These are phyloP conservation scores for Nakazawaea laoshanensis DNA, from an alignment of 805 yeast species.

Conservation along the genomic window DNA sequence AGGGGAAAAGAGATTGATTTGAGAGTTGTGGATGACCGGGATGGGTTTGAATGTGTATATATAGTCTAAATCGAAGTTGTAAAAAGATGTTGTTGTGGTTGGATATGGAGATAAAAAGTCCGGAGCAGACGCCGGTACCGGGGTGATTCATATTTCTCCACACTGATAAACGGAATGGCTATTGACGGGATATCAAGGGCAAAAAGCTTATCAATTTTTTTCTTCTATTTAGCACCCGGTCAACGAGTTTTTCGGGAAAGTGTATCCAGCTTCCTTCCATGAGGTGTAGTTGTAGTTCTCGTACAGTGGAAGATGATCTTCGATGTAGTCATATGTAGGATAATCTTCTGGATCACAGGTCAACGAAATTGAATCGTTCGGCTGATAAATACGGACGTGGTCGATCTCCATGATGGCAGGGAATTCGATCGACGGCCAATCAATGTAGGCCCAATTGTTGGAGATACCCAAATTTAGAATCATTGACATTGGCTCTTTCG, in stretches of 20 bases:
- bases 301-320: slow-evolving; percentile 30
- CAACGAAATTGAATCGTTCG: slow-evolving; percentile 27
- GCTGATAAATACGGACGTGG: slow-evolving; percentile 42
- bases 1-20: no score
- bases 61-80: no score
- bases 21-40: no score
- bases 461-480: slow-evolving; percentile 41
- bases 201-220: no score
- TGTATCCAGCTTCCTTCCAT: slow-evolving; percentile 36
- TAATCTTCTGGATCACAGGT: slow-evolving; percentile 40
- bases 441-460: slow-evolving; percentile 41
- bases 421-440: slow-evolving; percentile 35
- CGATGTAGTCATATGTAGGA: slow-evolving; percentile 39
- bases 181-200: no score
- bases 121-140: no score
- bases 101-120: no score
- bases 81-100: no score
- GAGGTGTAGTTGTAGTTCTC: slow-evolving; percentile 31
- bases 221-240: slow-evolving; percentile 13
- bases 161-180: no score
- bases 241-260: slow-evolving; percentile 29
- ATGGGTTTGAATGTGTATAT: no score
- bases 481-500: slow-evolving; percentile 44
- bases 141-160: no score
- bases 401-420: slow-evolving; percentile 35